Evolutionary conservation across 2,329 filamentous ascomycete genomes (phyloP).

Genomic region (Aspergillus sp.): DNA sequence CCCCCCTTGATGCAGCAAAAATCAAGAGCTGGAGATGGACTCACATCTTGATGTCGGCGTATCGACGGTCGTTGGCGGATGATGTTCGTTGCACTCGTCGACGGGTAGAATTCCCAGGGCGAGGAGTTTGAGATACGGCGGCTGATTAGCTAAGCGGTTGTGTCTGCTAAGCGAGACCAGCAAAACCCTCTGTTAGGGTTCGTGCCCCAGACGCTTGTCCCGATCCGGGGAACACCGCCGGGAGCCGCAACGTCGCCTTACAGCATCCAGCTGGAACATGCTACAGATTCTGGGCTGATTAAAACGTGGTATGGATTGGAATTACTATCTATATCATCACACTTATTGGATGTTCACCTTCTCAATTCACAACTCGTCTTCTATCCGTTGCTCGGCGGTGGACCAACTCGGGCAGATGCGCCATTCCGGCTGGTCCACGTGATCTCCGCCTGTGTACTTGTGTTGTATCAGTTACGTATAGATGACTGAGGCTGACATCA

Average conservation of each 20-base stretch:
- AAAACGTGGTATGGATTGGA: too few species aligned
- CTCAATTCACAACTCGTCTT: background rate
- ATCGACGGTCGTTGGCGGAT: conserved; percentile 50
- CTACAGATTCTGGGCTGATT: too few species aligned
- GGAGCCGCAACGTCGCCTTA: conserved; percentile 2
- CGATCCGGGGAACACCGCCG: background rate
- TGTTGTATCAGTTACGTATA: background rate
- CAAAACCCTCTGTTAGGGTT: conserved; percentile 41
- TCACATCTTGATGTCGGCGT: conserved; percentile 51
- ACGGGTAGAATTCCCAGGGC: conserved; percentile 39
- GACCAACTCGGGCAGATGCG: background rate
- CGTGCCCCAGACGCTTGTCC: conserved; percentile 27
- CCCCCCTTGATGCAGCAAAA: conserved; percentile 17
- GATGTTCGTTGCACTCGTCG: conserved; percentile 46
- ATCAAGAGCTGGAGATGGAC: conserved; percentile 34
- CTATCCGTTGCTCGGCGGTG: background rate
- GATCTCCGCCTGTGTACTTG: background rate
- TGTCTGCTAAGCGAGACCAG: conserved; percentile 41
- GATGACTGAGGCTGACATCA: background rate
- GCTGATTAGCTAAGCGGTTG: conserved; percentile 44
- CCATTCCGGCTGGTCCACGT: background rate
- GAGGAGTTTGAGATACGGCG: conserved; percentile 44
- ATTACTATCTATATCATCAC: too few species aligned
- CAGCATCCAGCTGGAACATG: too few species aligned
- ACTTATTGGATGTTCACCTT: background rate